A percentile compares a stretch with the other conserved stretches of the same genome.
phyloP scores from a whole-genome alignment of 2,329 filamentous ascomycete genomes.

The Trichoderma citrinoviride region DNA sequence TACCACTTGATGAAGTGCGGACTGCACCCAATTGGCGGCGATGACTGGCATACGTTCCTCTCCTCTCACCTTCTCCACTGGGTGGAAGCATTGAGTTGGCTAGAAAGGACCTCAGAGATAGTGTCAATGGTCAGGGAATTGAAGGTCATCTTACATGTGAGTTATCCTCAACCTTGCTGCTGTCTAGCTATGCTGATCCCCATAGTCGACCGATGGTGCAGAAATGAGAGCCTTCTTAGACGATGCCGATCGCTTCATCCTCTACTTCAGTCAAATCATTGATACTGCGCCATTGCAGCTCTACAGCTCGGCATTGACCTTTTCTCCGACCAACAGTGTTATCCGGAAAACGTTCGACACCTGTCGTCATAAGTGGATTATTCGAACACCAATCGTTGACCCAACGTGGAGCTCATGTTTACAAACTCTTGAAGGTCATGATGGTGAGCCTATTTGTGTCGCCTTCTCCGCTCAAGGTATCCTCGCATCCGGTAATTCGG shows the following conservation, averaged over 20 bases:
- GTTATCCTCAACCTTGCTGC: neutral
- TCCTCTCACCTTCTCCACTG: conserved; percentile 40
- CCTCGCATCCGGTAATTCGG: neutral
- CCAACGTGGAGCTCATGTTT: neutral
- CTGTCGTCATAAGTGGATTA: neutral
- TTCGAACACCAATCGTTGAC: neutral
- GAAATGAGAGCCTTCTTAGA: conserved; percentile 20
- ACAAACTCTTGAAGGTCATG: neutral
- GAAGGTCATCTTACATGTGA: neutral
- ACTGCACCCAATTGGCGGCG: conserved; percentile 29
- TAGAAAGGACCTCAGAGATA: conserved; percentile 27
- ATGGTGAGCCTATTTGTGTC: rapidly evolving
- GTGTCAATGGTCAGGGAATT: conserved; percentile 21
- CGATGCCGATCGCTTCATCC: conserved; percentile 25
- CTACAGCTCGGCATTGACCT: conserved; percentile 30
- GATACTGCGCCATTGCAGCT: conserved; percentile 27
- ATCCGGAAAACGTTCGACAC: conserved; percentile 21
- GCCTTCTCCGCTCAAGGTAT: neutral
- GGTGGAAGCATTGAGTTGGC: conserved; percentile 39
- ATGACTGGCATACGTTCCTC: conserved; percentile 33
- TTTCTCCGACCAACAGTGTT: conserved; percentile 27
- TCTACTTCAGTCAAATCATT: conserved; percentile 16
- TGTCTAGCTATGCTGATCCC: neutral
- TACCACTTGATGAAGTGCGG: conserved; percentile 33
- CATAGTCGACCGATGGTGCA: neutral